Percentiles rank a stretch among this genome's conserved stretches.
Evolutionary conservation across 2,329 filamentous ascomycete genomes (phyloP).

Genomic region (Talaromyces sp.): DNA sequence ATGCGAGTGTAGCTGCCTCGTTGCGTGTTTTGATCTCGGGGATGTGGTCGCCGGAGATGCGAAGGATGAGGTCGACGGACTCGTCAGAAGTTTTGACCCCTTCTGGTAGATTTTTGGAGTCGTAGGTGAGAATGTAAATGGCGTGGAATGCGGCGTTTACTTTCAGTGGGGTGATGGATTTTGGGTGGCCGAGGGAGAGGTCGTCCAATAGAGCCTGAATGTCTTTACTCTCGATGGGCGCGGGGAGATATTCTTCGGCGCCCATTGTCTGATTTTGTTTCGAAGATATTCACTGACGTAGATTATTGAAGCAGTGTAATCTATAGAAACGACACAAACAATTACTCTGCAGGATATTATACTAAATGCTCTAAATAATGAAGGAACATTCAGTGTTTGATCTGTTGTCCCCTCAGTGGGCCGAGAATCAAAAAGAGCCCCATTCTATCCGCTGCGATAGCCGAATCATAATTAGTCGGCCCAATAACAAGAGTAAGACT

Average conservation of each 20-base stretch:
- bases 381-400: too few relatives aligned
- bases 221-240: background rate
- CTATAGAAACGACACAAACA: background rate
- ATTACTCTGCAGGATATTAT: background rate
- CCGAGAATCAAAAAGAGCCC: background rate
- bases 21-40: constrained; percentile 33
- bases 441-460: background rate
- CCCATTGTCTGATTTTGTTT: background rate
- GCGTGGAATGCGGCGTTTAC: constrained; percentile 8
- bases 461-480: background rate
- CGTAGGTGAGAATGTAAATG: constrained; percentile 9
- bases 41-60: constrained; percentile 30
- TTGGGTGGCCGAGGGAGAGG: background rate
- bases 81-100: background rate
- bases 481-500: too few relatives aligned
- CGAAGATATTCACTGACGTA: too few relatives aligned
- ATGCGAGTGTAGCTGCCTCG: constrained; percentile 31
- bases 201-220: constrained; percentile 1
- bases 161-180: constrained; percentile 5
- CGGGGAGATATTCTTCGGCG: constrained; percentile 6
- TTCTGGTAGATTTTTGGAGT: background rate
- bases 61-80: constrained; percentile 20
- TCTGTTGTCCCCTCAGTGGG: background rate
- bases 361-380: background rate
- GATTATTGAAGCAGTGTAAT: too few relatives aligned